Conservation (phyloP, 805 yeast genomes). For the Metschnikowia gelsemii region DNA sequence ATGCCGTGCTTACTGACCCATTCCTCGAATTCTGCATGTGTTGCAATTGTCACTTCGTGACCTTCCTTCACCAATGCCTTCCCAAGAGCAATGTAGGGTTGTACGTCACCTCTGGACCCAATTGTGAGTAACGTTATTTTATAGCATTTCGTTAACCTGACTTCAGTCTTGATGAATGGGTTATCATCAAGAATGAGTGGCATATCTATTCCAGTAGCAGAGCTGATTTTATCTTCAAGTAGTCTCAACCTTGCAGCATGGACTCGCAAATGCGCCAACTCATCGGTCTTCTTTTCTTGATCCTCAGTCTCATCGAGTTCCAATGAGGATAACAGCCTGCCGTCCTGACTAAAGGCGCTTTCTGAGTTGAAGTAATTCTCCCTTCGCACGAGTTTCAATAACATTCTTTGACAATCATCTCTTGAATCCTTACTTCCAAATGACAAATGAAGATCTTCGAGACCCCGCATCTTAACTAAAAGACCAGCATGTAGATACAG, state of each 20-base stretch:
- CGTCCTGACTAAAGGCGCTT: slow-evolving; percentile 10
- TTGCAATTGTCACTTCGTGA: slow-evolving; percentile 78
- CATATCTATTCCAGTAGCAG: slow-evolving; percentile 59
- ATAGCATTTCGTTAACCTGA: slow-evolving; percentile 54
- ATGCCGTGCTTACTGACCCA: slow-evolving; percentile 73
- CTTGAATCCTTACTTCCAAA: slow-evolving; percentile 63
- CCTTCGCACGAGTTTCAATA: slow-evolving; percentile 34
- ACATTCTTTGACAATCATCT: slow-evolving; percentile 66
- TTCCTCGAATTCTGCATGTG: slow-evolving; percentile 76
- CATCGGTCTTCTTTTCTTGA: slow-evolving; percentile 7
- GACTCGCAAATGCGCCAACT: slow-evolving; percentile 23
- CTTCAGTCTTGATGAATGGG: slow-evolving; percentile 50
- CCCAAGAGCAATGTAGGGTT: slow-evolving; percentile 91
- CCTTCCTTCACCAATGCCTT: slow-evolving; percentile 78
- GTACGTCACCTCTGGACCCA: slow-evolving; percentile 96
- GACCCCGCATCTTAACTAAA: slow-evolving; percentile 66
- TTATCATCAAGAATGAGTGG: slow-evolving; percentile 70
- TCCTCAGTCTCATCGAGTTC: slow-evolving; percentile 6
- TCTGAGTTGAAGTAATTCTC: slow-evolving; percentile 41
- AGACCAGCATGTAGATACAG: slow-evolving; percentile 55
- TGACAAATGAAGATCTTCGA: slow-evolving; percentile 75
- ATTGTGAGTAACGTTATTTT: slow-evolving; percentile 76
- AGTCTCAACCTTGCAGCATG: slow-evolving; percentile 62
- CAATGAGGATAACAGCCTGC: slow-evolving; percentile 9
- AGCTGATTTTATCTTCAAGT: slow-evolving; percentile 64